A percentile compares a stretch with the other conserved stretches of the same genome.
These are phyloP conservation scores for Rhodomyrtus psidioides DNA, from an alignment of 441 rosid genomes.

Conservation along the genomic window DNA sequence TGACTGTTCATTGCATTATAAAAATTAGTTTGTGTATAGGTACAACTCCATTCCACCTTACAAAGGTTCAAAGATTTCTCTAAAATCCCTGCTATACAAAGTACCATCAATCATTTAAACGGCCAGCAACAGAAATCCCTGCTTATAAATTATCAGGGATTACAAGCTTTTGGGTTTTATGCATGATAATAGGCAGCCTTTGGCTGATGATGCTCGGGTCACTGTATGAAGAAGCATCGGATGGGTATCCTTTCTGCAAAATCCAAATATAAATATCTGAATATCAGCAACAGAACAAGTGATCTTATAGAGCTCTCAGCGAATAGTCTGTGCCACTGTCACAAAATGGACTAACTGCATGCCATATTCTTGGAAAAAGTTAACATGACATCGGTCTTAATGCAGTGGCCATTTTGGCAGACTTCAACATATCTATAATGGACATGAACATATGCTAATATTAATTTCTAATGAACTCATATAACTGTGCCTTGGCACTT, in stretches of 20 bases:
- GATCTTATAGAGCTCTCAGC: not conserved
- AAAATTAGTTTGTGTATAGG: not conserved
- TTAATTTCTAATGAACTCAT: not conserved
- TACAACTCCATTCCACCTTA: not conserved
- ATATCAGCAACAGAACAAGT: not conserved
- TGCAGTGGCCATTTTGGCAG: not conserved
- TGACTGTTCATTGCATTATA: not conserved
- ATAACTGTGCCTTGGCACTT: not conserved
- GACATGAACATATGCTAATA: not conserved
- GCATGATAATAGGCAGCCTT: slow-evolving; percentile 76
- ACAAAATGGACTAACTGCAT: not conserved
- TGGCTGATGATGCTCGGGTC: slow-evolving; percentile 84
- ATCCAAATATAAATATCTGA: slow-evolving; percentile 6
- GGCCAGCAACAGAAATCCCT: not conserved
- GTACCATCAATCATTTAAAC: not conserved
- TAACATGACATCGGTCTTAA: not conserved
- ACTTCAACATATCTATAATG: not conserved
- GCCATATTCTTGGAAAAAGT: not conserved
- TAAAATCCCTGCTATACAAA: not conserved
- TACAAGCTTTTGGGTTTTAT: slow-evolving; percentile 61
- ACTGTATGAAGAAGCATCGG: slow-evolving; percentile 61
- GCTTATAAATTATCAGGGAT: slow-evolving; percentile 31
- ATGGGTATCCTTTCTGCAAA: slow-evolving; percentile 81
- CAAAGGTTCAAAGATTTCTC: not conserved
- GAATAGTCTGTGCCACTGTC: not conserved